Evolutionary conservation across 2,329 filamentous ascomycete species (phyloP), one percentile per base, ranked within the genome.

Genomic region (Aspergillus nomiae): DNA sequence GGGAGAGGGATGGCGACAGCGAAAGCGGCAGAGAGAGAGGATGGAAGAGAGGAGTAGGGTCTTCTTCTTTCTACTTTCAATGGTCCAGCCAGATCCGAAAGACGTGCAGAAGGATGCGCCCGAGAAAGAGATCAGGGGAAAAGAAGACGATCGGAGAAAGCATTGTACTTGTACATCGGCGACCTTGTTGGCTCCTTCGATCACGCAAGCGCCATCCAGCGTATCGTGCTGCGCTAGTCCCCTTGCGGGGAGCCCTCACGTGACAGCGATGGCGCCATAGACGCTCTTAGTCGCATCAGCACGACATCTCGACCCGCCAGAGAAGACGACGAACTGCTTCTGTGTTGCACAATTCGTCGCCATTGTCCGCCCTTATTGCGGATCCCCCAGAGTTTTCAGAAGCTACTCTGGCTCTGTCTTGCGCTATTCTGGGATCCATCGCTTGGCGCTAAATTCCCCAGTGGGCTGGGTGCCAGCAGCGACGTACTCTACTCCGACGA

Each of bases 201-300:
- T 69, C 67, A 69, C 67, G 67, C 67, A 68, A 67, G 61, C 59
- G 60, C 64, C 55, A 56, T 51, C 56, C 46, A 32, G 58, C 59
- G 60, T 63, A 63, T 64, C 64, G 56, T 66, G 60, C 62, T 60
- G 30, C 54, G 48, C 32, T 54, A 36, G n/a, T 21, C 32, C 32
- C 45, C 60, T 16, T 55, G 26, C 6, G 65, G 56, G 56, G 36
- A 34, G 2, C n/a, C 1, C 7, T 36, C 68, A 71, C 70, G 65
- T 72, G 71, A 61, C 48, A 10, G 30, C 24, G 61, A 71, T 70
- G 54, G 66, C 70, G 67, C 68, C 63, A 69, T 70, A 51, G 26
- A 60, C 58, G 43, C 5, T 32, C 14, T 16, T 21, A 21, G 41
- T 67, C 62, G 61, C 66, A 70, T 65, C 60, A 65, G 16, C 45